Conservation (phyloP, 2,329 filamentous ascomycete genomes). For the Diplodia scrobiculata region DNA sequence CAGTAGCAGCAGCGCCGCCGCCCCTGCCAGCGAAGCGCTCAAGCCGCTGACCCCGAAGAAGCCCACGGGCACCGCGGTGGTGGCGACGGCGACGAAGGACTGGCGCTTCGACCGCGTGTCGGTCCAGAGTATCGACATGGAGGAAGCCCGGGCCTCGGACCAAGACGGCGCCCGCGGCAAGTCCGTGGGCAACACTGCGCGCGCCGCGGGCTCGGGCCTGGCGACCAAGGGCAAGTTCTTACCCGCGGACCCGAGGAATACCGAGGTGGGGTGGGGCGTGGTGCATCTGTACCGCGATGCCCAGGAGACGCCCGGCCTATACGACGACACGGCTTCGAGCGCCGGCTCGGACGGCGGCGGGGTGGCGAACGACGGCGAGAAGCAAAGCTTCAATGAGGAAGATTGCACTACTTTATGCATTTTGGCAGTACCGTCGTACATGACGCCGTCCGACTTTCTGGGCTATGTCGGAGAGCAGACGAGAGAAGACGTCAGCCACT, state of each 20-base stretch:
- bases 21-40: background rate
- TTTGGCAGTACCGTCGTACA: constrained; percentile 89
- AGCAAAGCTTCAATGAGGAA: constrained; percentile 51
- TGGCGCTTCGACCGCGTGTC: constrained; percentile 80
- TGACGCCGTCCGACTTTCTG: constrained; percentile 86
- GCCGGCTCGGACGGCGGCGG: constrained; percentile 42
- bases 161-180: constrained; percentile 41
- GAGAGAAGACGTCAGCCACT: constrained; percentile 84
- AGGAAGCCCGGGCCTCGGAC: constrained; percentile 38
- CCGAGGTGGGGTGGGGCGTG: constrained; percentile 85
- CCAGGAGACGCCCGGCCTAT: constrained; percentile 68
- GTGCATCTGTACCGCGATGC: constrained; percentile 91
- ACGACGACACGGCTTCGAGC: constrained; percentile 51
- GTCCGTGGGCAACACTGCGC: constrained; percentile 39
- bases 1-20: background rate
- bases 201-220: constrained; percentile 53
- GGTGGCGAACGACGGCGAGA: constrained; percentile 32
- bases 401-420: constrained; percentile 89
- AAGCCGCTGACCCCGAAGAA: background rate
- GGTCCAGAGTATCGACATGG: constrained; percentile 80
- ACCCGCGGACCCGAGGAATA: constrained; percentile 68
- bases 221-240: constrained; percentile 82
- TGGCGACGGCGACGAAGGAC: constrained; percentile 54
- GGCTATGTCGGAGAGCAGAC: constrained; percentile 90
- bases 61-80: background rate